These are phyloP conservation scores for Theobroma cacao DNA, from an alignment of 345 rosid genomes.

Conservation along the genomic window DNA sequence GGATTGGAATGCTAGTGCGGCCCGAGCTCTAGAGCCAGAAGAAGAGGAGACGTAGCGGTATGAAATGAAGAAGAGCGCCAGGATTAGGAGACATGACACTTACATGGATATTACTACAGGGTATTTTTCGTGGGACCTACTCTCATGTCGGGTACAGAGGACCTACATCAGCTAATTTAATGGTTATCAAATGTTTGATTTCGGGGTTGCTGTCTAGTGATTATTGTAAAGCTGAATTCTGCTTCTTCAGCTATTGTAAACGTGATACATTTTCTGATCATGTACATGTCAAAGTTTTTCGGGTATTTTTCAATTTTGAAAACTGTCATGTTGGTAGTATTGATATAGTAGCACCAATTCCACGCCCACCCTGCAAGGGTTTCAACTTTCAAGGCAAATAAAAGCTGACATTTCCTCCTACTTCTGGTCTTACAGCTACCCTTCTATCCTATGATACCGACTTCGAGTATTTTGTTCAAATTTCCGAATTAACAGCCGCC, in stretches of 20 bases:
- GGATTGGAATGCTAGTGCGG: background rate
- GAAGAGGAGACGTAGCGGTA: background rate
- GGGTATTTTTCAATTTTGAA: conserved; percentile 9
- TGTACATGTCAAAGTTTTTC: background rate
- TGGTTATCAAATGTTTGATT: background rate
- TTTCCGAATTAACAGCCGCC: background rate
- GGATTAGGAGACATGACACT: conserved; percentile 1
- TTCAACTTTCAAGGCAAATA: background rate
- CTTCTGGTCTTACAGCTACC: background rate
- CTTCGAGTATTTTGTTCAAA: background rate
- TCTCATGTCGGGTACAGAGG: background rate
- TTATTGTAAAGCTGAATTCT: background rate
- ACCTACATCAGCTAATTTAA: background rate
- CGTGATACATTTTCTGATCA: background rate
- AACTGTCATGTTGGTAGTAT: background rate
- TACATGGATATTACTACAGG: background rate
- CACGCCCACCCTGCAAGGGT: background rate
- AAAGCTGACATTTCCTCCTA: background rate
- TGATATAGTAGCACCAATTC: background rate
- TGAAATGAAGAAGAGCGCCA: background rate
- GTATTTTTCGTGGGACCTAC: background rate
- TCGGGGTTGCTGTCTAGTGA: background rate
- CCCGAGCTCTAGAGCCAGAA: background rate
- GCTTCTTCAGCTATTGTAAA: background rate
- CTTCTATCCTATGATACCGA: background rate